Evolutionary conservation across 352 stramenopile genomes (phyloP).

Genomic region (Phytophthora foliorum): DNA sequence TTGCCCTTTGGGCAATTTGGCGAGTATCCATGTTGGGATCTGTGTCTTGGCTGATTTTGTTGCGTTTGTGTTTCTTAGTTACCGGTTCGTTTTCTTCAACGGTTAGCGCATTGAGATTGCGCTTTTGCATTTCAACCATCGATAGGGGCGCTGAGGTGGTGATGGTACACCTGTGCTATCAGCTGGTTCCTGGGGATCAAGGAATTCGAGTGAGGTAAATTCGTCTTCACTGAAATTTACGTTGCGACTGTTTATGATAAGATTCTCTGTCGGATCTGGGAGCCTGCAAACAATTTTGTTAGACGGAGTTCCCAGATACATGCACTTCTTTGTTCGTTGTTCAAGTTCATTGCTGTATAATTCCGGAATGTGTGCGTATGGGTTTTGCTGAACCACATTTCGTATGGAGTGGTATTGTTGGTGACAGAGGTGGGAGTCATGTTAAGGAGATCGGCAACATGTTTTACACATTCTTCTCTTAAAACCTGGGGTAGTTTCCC

Average conservation of each 20-base stretch:
- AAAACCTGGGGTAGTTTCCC: constrained; percentile 6
- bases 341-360: constrained; percentile 1
- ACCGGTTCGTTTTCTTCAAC: no score
- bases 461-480: constrained; percentile 4
- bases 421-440: neutral
- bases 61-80: no score
- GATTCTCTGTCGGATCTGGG: neutral
- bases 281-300: neutral
- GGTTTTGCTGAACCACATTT: neutral
- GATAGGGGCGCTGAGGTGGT: no score
- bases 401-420: neutral
- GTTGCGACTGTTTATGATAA: constrained; percentile 10
- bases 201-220: constrained; percentile 1
- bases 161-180: no score
- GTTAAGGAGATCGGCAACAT: neutral
- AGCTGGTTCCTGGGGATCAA: no score
- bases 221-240: constrained; percentile 10
- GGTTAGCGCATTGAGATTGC: no score
- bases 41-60: no score
- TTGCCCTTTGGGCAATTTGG: neutral
- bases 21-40: neutral
- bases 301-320: constrained; percentile 2
- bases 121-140: constrained; percentile 12
- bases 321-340: constrained; percentile 2
- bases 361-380: constrained; percentile 2